Conservation (phyloP, 352 stramenopile species). For the Globisporangium uncinulatum region DNA sequence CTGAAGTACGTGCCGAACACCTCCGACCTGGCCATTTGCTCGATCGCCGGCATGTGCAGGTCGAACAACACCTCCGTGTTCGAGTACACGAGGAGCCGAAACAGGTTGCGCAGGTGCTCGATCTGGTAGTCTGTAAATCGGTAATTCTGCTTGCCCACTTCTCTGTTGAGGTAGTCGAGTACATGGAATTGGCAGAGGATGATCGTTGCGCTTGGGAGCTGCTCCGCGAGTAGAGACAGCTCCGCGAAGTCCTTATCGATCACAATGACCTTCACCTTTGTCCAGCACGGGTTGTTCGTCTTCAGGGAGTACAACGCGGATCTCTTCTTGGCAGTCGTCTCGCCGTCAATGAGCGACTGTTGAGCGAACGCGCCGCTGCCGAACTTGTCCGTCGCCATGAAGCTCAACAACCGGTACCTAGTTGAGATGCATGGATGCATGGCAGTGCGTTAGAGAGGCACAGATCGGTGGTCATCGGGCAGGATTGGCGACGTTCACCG, state of each 20-base stretch:
- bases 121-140: neutral
- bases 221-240: neutral
- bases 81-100: neutral
- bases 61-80: neutral
- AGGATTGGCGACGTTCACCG: neutral
- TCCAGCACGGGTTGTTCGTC: conserved; percentile 9
- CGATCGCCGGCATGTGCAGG: neutral
- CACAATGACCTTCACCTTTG: conserved; percentile 5
- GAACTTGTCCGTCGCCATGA: too few species aligned
- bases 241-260: conserved; percentile 14
- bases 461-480: too few species aligned
- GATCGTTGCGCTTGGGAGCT: conserved; percentile 1
- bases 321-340: conserved; percentile 7
- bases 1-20: conserved; percentile 7
- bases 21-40: neutral
- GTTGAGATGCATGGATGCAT: too few species aligned
- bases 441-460: neutral
- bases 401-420: neutral
- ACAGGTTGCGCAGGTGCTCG: neutral
- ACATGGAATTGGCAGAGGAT: conserved; percentile 12
- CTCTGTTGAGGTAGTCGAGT: conserved; percentile 5
- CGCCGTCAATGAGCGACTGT: too few species aligned
- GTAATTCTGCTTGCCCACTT: conserved; percentile 1
- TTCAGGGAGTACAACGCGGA: conserved; percentile 2
- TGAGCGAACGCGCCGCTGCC: too few species aligned